phyloP scores from a whole-genome alignment of 495 filamentous ascomycete species.

The Aspergillus avenaceus region DNA sequence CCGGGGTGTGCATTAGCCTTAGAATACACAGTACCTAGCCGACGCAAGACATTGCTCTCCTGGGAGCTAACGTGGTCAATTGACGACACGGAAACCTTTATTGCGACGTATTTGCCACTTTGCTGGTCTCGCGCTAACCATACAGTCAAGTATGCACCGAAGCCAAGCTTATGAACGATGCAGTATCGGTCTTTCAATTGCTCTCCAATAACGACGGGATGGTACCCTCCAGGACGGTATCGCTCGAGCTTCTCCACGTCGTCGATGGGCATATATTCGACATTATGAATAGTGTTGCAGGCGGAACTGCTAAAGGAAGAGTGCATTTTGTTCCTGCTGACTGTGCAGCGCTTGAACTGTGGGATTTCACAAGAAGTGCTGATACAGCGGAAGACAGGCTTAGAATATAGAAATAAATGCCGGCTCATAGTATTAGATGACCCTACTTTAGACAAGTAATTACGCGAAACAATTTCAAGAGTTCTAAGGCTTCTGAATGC shows the following conservation, averaged over 20 bases:
- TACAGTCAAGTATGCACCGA: slow-evolving; percentile 19
- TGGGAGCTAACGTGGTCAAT: not conserved
- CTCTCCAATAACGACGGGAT: slow-evolving; percentile 16
- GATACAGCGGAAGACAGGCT: no score
- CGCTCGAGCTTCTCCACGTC: slow-evolving; percentile 12
- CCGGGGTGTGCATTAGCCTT: slow-evolving; percentile 4
- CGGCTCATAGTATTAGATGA: no score
- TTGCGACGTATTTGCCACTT: slow-evolving; percentile 16
- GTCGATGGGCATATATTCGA: slow-evolving; percentile 7
- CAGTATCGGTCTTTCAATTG: slow-evolving; percentile 28
- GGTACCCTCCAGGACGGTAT: slow-evolving; percentile 17
- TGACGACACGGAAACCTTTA: slow-evolving; percentile 21
- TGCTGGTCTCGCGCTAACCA: slow-evolving; percentile 21
- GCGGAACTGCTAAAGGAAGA: no score
- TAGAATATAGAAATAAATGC: no score
- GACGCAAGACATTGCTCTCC: slow-evolving; percentile 12
- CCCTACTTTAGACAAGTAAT: no score
- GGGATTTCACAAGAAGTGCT: no score
- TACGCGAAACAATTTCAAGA: no score
- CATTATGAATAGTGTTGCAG: no score
- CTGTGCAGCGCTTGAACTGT: no score
- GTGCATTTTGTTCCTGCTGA: no score
- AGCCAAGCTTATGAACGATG: slow-evolving; percentile 20
- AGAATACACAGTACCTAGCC: not conserved
- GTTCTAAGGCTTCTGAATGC: no score